These are phyloP conservation scores for Salix viminalis DNA, from an alignment of 345 rosid genomes.

Conservation along the genomic window DNA sequence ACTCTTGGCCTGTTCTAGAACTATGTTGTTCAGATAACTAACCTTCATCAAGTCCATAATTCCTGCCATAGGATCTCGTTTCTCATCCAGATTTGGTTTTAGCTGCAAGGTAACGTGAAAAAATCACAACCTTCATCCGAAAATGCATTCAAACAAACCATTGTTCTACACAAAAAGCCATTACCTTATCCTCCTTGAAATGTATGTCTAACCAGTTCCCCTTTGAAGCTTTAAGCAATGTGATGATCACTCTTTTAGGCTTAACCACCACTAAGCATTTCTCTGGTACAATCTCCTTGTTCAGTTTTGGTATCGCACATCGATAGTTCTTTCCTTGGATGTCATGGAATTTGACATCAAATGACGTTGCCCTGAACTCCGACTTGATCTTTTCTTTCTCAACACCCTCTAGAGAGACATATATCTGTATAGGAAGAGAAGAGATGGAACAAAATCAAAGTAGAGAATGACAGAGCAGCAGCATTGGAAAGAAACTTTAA, in stretches of 20 bases:
- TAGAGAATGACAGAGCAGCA: background rate
- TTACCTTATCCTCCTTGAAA: constrained; percentile 89
- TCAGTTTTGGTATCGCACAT: constrained; percentile 61
- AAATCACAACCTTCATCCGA: background rate
- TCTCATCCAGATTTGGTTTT: constrained; percentile 72
- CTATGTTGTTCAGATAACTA: background rate
- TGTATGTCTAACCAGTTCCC: constrained; percentile 90
- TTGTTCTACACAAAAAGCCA: background rate
- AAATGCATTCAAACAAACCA: background rate
- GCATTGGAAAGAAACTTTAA: background rate
- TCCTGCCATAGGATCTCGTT: constrained; percentile 94
- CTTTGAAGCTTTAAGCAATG: constrained; percentile 65
- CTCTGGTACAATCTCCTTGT: constrained; percentile 75
- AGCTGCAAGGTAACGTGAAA: constrained; percentile 34
- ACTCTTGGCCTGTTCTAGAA: background rate
- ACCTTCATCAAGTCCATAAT: constrained; percentile 98
- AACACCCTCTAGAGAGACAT: constrained; percentile 75
- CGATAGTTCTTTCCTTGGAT: constrained; percentile 81
- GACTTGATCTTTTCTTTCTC: constrained; percentile 62
- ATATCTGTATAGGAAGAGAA: constrained; percentile 38
- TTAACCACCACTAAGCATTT: constrained; percentile 70
- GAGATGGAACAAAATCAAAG: background rate
- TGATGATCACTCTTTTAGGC: constrained; percentile 62
- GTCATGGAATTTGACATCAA: constrained; percentile 72
- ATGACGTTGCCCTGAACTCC: constrained; percentile 59